Base-by-base conservation (phyloP, 2,329 filamentous ascomycete genomes). In the Stromatinia cepivora region DNA sequence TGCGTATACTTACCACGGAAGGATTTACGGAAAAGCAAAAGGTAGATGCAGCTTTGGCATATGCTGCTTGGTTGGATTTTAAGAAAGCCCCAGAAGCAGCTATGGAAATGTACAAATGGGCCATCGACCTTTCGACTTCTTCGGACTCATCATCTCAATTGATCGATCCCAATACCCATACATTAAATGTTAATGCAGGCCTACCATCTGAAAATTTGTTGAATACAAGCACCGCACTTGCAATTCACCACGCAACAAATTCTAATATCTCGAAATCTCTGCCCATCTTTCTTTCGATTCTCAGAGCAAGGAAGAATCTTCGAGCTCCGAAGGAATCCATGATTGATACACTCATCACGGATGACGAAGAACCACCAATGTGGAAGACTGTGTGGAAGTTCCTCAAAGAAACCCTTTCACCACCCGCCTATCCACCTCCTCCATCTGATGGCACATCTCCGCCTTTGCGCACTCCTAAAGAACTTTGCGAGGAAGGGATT, bases 41-140 rank as follows among this genome's bases (percentile, higher is more conserved):
- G 75, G 83, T 97, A 65, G 89, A 94, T 70, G 93, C 94, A 5
- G 90, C 92, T 4, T 81, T 97, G 54, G 90, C 90, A 1, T 97
- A 94, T 78, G 94, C 91, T 2, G 90, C 92, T 67, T 97, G 92
- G 87, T 84, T 97, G 52, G 91, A 93, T 73, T 94, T 88, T 81
- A 94, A 94, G 80, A 84, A 87, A 1, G 79, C 88, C 36, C 80
- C 84, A 1, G 86, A 88, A 5, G 88, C 87, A 0, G 90, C 93
- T 0, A 84, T 88, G 67, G 87, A 90, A 71, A 88, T 93, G 81
- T 94, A 92, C 79, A 84, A 84, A 71, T 89, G 91, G 85, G 93
- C 90, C 0, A 81, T 97, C 53, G 88, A 92, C 72, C 89, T 96
- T 71, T 92, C 93, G 1, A 85, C 86, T 0, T 75, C 87, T 2